Conservation (phyloP, 345 rosid genomes). For the Gossypium thurberi region DNA sequence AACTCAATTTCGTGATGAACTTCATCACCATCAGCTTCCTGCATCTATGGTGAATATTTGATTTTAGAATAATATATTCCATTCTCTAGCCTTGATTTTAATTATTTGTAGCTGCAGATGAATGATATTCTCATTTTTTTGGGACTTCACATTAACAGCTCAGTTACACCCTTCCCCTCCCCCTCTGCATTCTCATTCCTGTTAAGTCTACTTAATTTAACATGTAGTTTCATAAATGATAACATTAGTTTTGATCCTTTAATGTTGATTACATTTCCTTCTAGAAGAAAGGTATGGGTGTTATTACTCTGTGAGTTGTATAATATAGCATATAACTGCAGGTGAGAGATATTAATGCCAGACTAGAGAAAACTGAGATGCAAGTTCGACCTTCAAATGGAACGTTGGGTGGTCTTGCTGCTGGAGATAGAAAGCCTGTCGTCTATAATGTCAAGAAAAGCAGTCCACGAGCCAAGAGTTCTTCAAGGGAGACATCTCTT, state of each 20-base stretch:
- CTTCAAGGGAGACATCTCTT: conserved; percentile 72
- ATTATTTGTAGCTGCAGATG: not conserved
- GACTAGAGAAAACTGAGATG: conserved; percentile 87
- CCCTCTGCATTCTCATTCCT: not conserved
- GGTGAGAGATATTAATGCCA: conserved; percentile 95
- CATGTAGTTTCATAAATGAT: not conserved
- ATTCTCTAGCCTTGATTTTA: conserved; percentile 11
- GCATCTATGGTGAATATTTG: conserved; percentile 60
- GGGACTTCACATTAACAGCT: not conserved
- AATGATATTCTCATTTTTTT: not conserved
- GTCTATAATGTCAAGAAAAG: conserved; percentile 59
- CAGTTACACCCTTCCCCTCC: not conserved
- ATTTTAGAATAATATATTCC: conserved; percentile 1
- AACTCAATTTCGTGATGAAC: conserved; percentile 91
- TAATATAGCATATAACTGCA: conserved; percentile 28
- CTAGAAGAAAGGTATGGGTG: not conserved
- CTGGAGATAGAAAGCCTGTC: conserved; percentile 56
- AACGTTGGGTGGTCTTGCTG: conserved; percentile 36
- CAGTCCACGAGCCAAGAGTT: conserved; percentile 80
- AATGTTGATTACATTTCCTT: not conserved
- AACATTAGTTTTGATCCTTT: not conserved
- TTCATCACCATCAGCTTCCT: conserved; percentile 90
- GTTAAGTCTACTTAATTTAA: conserved; percentile 6
- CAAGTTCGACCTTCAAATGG: conserved; percentile 58
- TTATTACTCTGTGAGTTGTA: not conserved